phyloP scores from a whole-genome alignment of 1,139 yeast species.

The Geotrichum fermentans region DNA sequence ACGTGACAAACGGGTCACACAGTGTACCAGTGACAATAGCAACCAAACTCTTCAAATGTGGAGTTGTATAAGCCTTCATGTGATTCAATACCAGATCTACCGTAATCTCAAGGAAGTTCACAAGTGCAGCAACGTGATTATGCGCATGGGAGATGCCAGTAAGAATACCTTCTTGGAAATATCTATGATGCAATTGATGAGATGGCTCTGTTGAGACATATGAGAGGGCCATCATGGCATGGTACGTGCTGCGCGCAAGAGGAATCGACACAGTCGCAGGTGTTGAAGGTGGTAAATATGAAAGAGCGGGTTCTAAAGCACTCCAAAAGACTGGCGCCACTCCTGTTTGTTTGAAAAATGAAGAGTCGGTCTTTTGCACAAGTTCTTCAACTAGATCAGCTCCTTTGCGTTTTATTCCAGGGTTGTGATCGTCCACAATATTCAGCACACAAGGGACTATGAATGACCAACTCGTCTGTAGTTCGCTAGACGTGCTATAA shows the following conservation, averaged over 20 bases:
- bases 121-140: constrained; percentile 9
- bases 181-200: constrained; percentile 13
- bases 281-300: constrained; percentile 48
- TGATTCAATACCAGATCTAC: constrained; percentile 14
- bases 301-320: constrained; percentile 40
- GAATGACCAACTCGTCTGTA: constrained; percentile 42
- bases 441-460: constrained; percentile 49
- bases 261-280: constrained; percentile 31
- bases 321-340: constrained; percentile 43
- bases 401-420: constrained; percentile 44
- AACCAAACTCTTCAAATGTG: constrained; percentile 30
- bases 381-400: constrained; percentile 38
- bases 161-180: constrained; percentile 21
- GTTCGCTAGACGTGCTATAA: constrained; percentile 23
- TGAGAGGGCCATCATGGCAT: constrained; percentile 26
- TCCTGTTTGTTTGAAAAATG: constrained; percentile 41
- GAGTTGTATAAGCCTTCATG: constrained; percentile 24
- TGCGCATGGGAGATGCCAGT: constrained; percentile 25
- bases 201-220: constrained; percentile 8
- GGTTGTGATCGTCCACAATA: constrained; percentile 49
- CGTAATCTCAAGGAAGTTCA: constrained; percentile 7
- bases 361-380: constrained; percentile 27
- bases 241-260: constrained; percentile 26
- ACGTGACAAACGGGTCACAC: constrained; percentile 35
- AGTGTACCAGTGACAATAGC: constrained; percentile 28